Base-by-base conservation (phyloP, 2,329 filamentous ascomycete species). In the Knoxdaviesia proteae region DNA sequence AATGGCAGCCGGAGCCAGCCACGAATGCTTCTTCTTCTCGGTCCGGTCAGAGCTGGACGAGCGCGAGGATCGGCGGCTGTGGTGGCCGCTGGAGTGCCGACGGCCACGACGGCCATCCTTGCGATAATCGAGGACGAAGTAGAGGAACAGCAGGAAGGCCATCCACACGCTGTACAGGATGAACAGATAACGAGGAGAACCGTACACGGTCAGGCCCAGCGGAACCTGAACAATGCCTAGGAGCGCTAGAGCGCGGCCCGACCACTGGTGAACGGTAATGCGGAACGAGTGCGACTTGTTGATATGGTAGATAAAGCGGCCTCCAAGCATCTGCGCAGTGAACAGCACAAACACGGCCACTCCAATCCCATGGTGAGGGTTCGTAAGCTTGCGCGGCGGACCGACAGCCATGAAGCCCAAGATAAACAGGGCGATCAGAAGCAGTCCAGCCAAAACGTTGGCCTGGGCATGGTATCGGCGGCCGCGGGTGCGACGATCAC, bases 181-280 rank as follows among this genome's bases (percentile, higher is more conserved):
- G 56, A 96, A 98, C 4, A 87, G 68, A 35, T 71, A 73, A 52
- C 80, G 75, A 5, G 90, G 88, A 32, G 87, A 94, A 5, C 90
- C 90, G 53, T 94, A 98, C 1, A 98, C 67, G 0, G 87, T 87
- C 39, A 98, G 66, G 0, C 90, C 90, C 1, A 98, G 67, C 0
- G 90, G 81, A 7, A 98, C 74, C 56, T 98, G 90, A 4, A 78
- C 71, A 49, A 96, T 77, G 0, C 84, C 90, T 4, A 98, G 65
- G 11, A 96, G 60, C 3, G 82, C 80, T 51, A 88, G 74, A 1
- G 72, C 63, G 45, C 87, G 69, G 11, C 90, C 90, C 11, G 82
- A 61, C 84, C 90, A 94, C 55, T 87, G 81, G 61, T 98, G 90
- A 37, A 96, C 58, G 68, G 81, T 67, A 35, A 67, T 58, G 20